Base-by-base conservation (phyloP, 2,329 filamentous ascomycete genomes). In the Falciphora oryzae region DNA sequence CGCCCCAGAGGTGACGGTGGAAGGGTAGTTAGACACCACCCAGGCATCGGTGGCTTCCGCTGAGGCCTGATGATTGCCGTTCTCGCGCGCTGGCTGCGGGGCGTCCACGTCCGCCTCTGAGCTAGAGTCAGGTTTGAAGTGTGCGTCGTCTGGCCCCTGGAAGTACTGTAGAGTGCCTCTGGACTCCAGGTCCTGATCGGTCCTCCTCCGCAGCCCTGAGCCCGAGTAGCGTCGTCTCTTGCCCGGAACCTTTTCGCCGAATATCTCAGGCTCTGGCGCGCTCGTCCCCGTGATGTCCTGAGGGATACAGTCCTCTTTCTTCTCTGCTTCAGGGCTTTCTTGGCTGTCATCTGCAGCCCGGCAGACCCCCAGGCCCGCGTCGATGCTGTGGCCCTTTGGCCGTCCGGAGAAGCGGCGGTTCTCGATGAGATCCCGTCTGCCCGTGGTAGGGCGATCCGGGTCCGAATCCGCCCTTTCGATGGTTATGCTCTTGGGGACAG, bases 81-180 rank as follows among this genome's bases (percentile, higher is more conserved):
- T 53, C 22, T n/a, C 44, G 44, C 44, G 44, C 1, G 22, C 44
- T 58, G 16, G 61, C 28, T 63, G 64, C 56, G 64, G 67, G 31
- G 69, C 67, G 16, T 72, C 72, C 65, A 89, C 86, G 44, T 85
- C 83, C 11, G 22, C 44, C n/a, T n/a, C 22, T 3, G 32, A 56
- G n/a, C 29, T 27, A n/a, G 61, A 25, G 68, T 91, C 89, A 67
- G 89, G 89, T 69, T 87, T 87, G 75, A 94, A 93, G 2, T 87
- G 91, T 57, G 88, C 87, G 71, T 96, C 94, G 28, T 93, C 92
- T 32, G 94, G 92, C 70, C 96, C 91, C 71, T 96, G 93, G 71
- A 90, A 93, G 70, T 93, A 97, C 74, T 96, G 89, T n/a, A 97
- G 81, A 67, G 91, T 85, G n/a, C 92, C 90, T 63, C 89, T 82